Percentiles rank a stretch among this genome's conserved stretches.
These are phyloP conservation scores for Cucurbita ficifolia DNA, from an alignment of 306 rosid genomes.

Conservation along the genomic window DNA sequence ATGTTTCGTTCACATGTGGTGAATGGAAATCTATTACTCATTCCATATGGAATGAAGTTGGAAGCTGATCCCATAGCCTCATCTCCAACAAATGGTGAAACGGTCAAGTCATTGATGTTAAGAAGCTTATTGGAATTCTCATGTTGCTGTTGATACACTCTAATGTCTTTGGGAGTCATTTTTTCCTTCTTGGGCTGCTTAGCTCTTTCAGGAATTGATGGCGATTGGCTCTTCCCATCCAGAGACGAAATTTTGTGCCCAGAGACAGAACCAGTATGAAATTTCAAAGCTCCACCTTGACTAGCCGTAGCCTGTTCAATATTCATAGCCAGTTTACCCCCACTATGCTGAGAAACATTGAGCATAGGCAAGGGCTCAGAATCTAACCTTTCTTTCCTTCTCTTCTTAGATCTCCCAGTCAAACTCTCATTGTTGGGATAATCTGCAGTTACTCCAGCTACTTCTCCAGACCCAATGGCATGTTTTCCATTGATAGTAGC, in stretches of 20 bases:
- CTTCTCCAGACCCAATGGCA: conserved; percentile 24
- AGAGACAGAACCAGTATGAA: conserved; percentile 18
- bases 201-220: conserved; percentile 17
- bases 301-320: conserved; percentile 14
- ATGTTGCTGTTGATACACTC: conserved; percentile 7
- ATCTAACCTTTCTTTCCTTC: conserved; percentile 18
- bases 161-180: conserved; percentile 14
- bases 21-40: conserved; percentile 22
- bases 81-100: conserved; percentile 22
- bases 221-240: conserved; percentile 9
- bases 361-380: conserved; percentile 41
- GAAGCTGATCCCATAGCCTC: conserved; percentile 29
- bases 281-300: conserved; percentile 14
- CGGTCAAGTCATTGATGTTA: conserved; percentile 16
- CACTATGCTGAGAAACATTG: conserved; percentile 24
- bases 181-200: conserved; percentile 18
- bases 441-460: conserved; percentile 15
- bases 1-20: conserved; percentile 14
- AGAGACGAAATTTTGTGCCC: conserved; percentile 17
- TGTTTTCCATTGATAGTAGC: conserved; percentile 8
- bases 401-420: conserved; percentile 10
- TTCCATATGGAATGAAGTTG: conserved; percentile 19
- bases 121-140: conserved; percentile 12
- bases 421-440: conserved; percentile 15
- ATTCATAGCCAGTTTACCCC: conserved; percentile 14